phyloP scores from a whole-genome alignment of 495 filamentous ascomycete species.

The Lasiosphaeria hispida region DNA sequence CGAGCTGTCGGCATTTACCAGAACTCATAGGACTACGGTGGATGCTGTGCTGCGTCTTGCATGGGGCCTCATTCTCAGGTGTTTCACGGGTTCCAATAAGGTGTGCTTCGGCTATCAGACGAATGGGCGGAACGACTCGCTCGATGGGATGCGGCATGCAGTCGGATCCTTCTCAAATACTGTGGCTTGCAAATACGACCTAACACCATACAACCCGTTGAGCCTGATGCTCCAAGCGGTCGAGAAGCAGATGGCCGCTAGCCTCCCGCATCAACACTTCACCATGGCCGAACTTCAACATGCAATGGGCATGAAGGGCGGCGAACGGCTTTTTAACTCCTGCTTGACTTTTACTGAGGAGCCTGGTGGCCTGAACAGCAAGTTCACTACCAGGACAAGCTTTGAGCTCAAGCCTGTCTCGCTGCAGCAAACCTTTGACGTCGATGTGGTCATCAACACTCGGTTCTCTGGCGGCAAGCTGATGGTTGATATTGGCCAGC shows the following conservation, averaged over 20 bases:
- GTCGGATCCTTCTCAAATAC: conserved; percentile 45
- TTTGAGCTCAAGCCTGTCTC: conserved; percentile 37
- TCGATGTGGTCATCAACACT: conserved; percentile 42
- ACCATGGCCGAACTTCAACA: conserved; percentile 43
- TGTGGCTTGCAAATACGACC: conserved; percentile 34
- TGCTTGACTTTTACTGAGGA: conserved; percentile 47
- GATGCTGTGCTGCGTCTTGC: conserved; percentile 45
- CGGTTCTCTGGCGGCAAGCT: conserved; percentile 37
- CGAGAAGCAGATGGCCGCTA: conserved; percentile 32
- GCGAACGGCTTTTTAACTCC: conserved; percentile 44
- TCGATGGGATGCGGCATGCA: conserved; percentile 35
- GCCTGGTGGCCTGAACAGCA: conserved; percentile 35
- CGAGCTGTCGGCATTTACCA: conserved; percentile 36
- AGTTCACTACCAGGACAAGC: conserved; percentile 33
- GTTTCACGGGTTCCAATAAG: conserved; percentile 38
- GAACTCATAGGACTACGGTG: conserved; percentile 29
- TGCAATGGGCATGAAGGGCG: conserved; percentile 40
- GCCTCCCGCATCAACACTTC: conserved; percentile 43
- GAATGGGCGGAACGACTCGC: conserved; percentile 39
- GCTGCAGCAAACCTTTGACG: conserved; percentile 43
- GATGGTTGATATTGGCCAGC: conserved; percentile 42
- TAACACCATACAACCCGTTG: conserved; percentile 32
- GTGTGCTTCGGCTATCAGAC: conserved; percentile 47
- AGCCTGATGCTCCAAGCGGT: conserved; percentile 31
- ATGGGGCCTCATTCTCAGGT: conserved; percentile 45